Base-by-base conservation (phyloP, 345 rosid species). In the Pseudoturritis turrita region DNA sequence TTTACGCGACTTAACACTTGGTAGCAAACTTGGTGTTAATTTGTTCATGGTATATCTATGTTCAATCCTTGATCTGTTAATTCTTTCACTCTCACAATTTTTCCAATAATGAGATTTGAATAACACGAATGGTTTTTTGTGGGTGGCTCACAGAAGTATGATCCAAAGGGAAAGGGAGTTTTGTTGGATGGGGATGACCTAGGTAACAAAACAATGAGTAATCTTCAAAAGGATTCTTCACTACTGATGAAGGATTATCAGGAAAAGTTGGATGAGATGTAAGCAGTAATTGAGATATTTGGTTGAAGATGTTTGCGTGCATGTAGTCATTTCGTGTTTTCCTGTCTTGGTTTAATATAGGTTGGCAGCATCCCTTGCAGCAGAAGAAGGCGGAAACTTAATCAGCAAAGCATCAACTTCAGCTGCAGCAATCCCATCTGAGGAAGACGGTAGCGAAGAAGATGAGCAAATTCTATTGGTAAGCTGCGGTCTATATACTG, bases 181-280 rank as follows among this genome's bases (percentile, higher is more conserved):
- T 19, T 74, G 62, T 44, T 67, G 29, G 78, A 78, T 57, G 77
- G 50, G 52, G 64, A 60, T 9, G 82, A 64, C 23, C 22, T 73
- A 68, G 56, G 55, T 53, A 62, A 67, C 28, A 5, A 22, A 19
- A 70, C 21, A 60, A 56, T 40, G 44, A 63, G 54, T 43, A 58
- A 65, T 81, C 31, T 45, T 7, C 57, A 68, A 68, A 76, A 33
- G 36, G 55, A 64, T 68, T 71, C 72, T 28, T 49, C 68, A 21
- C 74, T 29, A 40, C 65, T 62, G 40, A 80, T 47, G 13, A 72
- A 47, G 33, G 67, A 69, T 26, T 61, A 68, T 80, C 88, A 81
- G 80, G 83, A 80, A 71, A 88, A 83, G 75, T 77, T 78, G 68
- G 92, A 87, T 70, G 87, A 88, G 68, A 84, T 84, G 97, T 94